phyloP scores from a whole-genome alignment of 2,329 filamentous ascomycete genomes.

The Aspergillus aculeatus region DNA sequence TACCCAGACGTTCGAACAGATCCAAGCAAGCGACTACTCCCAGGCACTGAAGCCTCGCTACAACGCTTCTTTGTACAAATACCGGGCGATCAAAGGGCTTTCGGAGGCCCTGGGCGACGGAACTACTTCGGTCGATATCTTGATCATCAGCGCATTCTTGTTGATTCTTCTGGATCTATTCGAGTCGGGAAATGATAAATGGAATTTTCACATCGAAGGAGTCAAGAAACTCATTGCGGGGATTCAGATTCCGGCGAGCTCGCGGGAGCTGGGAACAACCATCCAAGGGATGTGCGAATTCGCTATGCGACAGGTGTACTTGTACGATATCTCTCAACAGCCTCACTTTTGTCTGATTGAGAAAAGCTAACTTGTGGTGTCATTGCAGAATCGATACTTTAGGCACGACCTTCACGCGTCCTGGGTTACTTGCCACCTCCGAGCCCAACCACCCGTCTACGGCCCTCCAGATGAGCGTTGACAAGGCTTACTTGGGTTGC shows the following conservation, averaged over 20 bases:
- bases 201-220: conserved; percentile 20
- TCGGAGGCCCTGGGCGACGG: conserved; percentile 6
- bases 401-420: not conserved
- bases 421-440: not conserved
- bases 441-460: not conserved
- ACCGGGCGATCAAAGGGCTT: conserved; percentile 18
- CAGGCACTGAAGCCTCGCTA: conserved; percentile 9
- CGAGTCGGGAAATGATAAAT: conserved; percentile 19
- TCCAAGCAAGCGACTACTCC: conserved; percentile 1
- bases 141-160: conserved; percentile 18
- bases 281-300: not conserved
- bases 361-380: not conserved
- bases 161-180: conserved; percentile 22
- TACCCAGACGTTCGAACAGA: conserved; percentile 21
- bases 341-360: not conserved
- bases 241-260: not conserved
- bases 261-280: not conserved
- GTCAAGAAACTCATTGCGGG: not conserved
- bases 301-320: conserved; percentile 1
- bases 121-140: conserved; percentile 6
- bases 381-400: not conserved
- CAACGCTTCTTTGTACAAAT: conserved; percentile 25
- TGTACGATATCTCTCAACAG: not conserved
- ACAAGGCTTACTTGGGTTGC: conserved; percentile 16
- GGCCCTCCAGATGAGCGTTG: conserved; percentile 1